Percentiles rank a stretch among this genome's conserved stretches.
Conservation (phyloP, 352 stramenopile species). For the Pythium brassicae region DNA sequence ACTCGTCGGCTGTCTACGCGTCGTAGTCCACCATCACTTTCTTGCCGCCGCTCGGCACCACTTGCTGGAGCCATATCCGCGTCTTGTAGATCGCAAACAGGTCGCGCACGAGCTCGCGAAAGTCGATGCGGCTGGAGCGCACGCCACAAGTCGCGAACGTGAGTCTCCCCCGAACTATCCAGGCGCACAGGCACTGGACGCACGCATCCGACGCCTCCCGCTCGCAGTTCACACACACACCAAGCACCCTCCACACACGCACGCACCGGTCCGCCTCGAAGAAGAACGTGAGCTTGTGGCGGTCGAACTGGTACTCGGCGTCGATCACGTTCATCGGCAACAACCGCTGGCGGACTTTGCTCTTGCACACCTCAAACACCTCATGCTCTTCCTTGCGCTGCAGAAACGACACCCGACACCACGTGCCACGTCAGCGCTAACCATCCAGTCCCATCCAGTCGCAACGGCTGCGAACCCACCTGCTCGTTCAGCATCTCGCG, state of each 20-base stretch:
- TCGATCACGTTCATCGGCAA: slow-evolving; percentile 98
- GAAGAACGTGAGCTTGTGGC: slow-evolving; percentile 98
- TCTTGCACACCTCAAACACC: slow-evolving; percentile 95
- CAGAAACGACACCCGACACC: background rate
- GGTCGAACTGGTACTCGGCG: slow-evolving; percentile 98
- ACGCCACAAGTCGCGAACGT: background rate
- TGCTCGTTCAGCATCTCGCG: slow-evolving; percentile 90
- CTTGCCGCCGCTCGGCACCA: slow-evolving; percentile 74
- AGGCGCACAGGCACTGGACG: no score
- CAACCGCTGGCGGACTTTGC: slow-evolving; percentile 92
- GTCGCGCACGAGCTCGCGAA: slow-evolving; percentile 96
- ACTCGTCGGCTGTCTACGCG: background rate
- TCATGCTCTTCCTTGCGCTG: slow-evolving; percentile 93
- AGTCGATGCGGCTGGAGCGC: slow-evolving; percentile 90
- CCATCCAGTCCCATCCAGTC: background rate
- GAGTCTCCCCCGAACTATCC: background rate
- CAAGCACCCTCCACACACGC: background rate
- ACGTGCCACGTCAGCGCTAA: background rate
- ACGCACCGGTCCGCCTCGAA: slow-evolving; percentile 94
- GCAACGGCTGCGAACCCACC: slow-evolving; percentile 2
- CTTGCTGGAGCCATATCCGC: slow-evolving; percentile 97
- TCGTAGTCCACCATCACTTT: slow-evolving; percentile 60
- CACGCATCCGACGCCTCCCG: background rate
- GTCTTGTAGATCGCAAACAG: slow-evolving; percentile 99
- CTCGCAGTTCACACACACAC: background rate